These are phyloP conservation scores for Suillus luteus DNA, from an alignment of 768 basidiomycete genomes.

Conservation along the genomic window DNA sequence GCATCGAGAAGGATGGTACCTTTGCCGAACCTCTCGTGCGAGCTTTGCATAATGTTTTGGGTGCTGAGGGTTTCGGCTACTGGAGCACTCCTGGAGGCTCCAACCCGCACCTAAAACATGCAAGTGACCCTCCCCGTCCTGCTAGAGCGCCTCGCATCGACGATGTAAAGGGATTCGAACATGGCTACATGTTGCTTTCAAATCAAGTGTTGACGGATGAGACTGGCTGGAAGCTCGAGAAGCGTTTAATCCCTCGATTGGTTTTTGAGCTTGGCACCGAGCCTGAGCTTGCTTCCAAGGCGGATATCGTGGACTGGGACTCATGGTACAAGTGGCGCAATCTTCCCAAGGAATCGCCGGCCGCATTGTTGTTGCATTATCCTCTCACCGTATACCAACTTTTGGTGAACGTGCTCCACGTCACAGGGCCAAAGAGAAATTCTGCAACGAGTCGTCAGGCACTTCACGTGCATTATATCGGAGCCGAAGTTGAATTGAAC, in stretches of 20 bases:
- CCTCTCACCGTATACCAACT: constrained; percentile 44
- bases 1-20: constrained; percentile 42
- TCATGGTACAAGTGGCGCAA: constrained; percentile 49
- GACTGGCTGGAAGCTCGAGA: constrained; percentile 40
- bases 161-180: constrained; percentile 27
- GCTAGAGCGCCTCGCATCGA: constrained; percentile 12
- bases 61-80: constrained; percentile 42
- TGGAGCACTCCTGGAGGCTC: constrained; percentile 42
- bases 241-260: constrained; percentile 35
- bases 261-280: constrained; percentile 32
- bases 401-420: constrained; percentile 35
- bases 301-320: constrained; percentile 40
- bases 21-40: constrained; percentile 36
- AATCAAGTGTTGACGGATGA: constrained; percentile 33
- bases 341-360: constrained; percentile 44
- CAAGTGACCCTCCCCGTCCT: constrained; percentile 15
- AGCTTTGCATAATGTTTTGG: constrained; percentile 41
- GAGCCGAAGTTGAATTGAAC: constrained; percentile 42
- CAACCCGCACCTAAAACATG: constrained; percentile 31
- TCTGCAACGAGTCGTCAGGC: constrained; percentile 25
- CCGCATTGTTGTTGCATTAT: constrained; percentile 44
- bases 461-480: constrained; percentile 40
- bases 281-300: constrained; percentile 27
- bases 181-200: constrained; percentile 36
- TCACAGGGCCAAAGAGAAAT: constrained; percentile 28